phyloP scores from a whole-genome alignment of 148 eudicot species.

The Fallopia convolvulus region DNA sequence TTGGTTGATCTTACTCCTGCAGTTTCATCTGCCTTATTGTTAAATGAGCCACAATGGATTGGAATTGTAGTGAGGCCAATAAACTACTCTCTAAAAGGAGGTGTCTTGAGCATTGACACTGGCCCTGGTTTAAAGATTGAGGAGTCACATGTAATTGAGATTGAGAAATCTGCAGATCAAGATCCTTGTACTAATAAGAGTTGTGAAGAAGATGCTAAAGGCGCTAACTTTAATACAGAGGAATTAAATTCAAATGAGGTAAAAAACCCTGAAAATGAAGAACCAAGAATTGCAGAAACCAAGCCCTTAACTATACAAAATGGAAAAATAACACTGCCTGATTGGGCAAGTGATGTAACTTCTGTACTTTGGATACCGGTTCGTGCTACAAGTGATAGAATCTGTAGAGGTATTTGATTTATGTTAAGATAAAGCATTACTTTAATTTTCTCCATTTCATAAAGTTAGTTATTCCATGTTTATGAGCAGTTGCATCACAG shows the following conservation, averaged over 20 bases:
- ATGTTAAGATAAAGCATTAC: not conserved
- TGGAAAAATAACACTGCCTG: slow-evolving; percentile 65
- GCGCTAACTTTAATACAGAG: not conserved
- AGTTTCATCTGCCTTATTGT: slow-evolving; percentile 80
- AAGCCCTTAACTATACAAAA: slow-evolving; percentile 46
- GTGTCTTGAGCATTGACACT: slow-evolving; percentile 75
- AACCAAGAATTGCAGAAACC: slow-evolving; percentile 14
- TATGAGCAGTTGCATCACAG: slow-evolving; percentile 44
- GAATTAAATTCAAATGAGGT: slow-evolving; percentile 40
- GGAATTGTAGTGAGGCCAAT: slow-evolving; percentile 87
- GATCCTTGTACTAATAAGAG: slow-evolving; percentile 24
- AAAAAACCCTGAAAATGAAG: not conserved
- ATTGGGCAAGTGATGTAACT: slow-evolving; percentile 79
- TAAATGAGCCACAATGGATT: slow-evolving; percentile 93
- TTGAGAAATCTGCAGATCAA: slow-evolving; percentile 43
- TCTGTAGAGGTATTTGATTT: slow-evolving; percentile 50
- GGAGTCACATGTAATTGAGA: slow-evolving; percentile 57
- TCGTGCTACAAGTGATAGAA: slow-evolving; percentile 67
- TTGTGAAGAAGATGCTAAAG: slow-evolving; percentile 13
- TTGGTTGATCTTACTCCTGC: slow-evolving; percentile 92
- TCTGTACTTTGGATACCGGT: slow-evolving; percentile 89
- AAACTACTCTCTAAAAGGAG: slow-evolving; percentile 77
- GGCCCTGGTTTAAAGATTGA: slow-evolving; percentile 86
- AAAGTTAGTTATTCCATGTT: slow-evolving; percentile 13
- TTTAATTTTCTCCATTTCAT: not conserved